Percentiles rank a stretch among this genome's conserved stretches.
Evolutionary conservation across 805 yeast species (phyloP).

Genomic region (Ogataea pignaliae): DNA sequence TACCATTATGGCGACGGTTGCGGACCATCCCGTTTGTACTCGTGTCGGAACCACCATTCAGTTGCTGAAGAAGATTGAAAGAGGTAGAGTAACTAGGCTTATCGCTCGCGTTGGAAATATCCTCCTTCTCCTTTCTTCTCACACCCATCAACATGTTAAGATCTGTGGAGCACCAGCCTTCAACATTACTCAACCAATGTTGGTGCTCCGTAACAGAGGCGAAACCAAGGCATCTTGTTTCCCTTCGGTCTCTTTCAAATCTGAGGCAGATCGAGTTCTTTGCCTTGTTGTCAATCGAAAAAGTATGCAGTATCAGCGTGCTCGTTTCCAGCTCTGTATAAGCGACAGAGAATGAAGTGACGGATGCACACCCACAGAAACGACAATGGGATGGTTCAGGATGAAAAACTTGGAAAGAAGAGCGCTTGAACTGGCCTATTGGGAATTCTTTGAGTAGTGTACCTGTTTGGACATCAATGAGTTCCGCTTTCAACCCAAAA

Average conservation of each 20-base stretch:
- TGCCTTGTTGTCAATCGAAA: slow-evolving; percentile 66
- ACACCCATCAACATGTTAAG: slow-evolving; percentile 73
- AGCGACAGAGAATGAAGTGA: slow-evolving; percentile 65
- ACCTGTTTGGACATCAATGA: slow-evolving; percentile 78
- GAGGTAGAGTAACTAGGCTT: slow-evolving; percentile 12
- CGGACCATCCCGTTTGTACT: slow-evolving; percentile 4
- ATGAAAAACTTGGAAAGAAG: slow-evolving; percentile 65
- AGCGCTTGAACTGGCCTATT: slow-evolving; percentile 59
- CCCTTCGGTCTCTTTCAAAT: slow-evolving; percentile 90
- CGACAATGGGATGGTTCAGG: slow-evolving; percentile 85
- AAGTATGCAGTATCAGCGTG: slow-evolving; percentile 67
- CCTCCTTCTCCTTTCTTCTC: slow-evolving; percentile 38
- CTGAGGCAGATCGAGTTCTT: slow-evolving; percentile 78
- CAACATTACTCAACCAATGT: slow-evolving; percentile 62
- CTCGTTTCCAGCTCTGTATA: slow-evolving; percentile 58
- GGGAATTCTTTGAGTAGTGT: slow-evolving; percentile 56
- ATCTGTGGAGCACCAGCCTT: slow-evolving; percentile 76
- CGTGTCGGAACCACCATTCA: slow-evolving; percentile 3
- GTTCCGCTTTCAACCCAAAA: slow-evolving; percentile 50
- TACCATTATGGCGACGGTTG: slow-evolving; percentile 1
- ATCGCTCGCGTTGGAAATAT: slow-evolving; percentile 11
- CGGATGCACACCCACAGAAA: slow-evolving; percentile 86
- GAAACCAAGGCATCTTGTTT: slow-evolving; percentile 84
- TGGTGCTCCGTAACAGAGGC: slow-evolving; percentile 68
- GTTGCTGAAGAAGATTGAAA: slow-evolving; percentile 10